Evolutionary conservation across 1,284 basidiomycete species (phyloP), one percentile per base, ranked within the genome.

Genomic region (Malassezia yamatoensis): DNA sequence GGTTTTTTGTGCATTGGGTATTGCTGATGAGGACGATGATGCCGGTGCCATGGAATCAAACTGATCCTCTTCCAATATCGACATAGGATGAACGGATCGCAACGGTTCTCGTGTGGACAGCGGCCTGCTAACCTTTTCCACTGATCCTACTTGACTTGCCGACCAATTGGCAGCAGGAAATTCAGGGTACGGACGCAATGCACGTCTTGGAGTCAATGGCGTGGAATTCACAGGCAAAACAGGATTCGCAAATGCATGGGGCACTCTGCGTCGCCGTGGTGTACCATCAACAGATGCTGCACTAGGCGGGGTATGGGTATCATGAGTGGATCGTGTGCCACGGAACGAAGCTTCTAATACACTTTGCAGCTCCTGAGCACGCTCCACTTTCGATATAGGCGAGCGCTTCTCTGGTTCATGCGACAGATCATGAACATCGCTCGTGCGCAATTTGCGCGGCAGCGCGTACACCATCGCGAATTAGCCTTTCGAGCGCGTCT

Each of bases 401-500:
- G 36, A 18, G 16, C 38, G 20, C 12, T 21, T 10, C n/a, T 36
- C 13, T 18, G 34, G 32, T 10, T 33, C 18, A 15, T 33, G 18
- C 5, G 33, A 34, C 21, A 36, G 5, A 9, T 34, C 45, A 7
- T 21, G 34, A 3, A 9, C 37, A 9, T 18, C 37, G 37, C 48
- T 21, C 44, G 44, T 34, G 15, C 55, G 50, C 55, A 51, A 49
- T 43, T 58, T 58, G 50, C 55, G 55, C 55, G 55, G 55, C 49
- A 58, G 46, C 45, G 55, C 50, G 42, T 42, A 58, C 35, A 37
- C 50, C 55, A 58, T 58, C 46, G 44, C 41, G 11, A n/a, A 16
- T 8, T 16, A 16, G 39, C 10, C 39, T 4, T n/a, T 41, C 39
- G 39, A 21, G 39, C 39, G 39, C 29, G 41, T 18, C 21, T 15